Conservation (phyloP, 306 rosid species). For the Castanea mollissima region DNA sequence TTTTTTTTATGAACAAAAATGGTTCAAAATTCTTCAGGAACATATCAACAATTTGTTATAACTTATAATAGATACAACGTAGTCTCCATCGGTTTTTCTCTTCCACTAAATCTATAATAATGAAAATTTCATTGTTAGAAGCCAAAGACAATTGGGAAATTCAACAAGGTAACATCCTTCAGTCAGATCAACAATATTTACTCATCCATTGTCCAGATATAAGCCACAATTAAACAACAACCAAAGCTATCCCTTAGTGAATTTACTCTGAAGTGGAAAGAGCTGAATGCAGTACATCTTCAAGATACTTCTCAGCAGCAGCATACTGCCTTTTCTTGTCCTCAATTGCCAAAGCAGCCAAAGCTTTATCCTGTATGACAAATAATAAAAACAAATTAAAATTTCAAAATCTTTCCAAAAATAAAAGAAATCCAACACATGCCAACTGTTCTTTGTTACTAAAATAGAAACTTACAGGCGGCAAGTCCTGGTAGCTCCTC, state of each 20-base stretch:
- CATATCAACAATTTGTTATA: neutral
- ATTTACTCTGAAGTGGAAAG: conserved; percentile 57
- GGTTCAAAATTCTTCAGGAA: neutral
- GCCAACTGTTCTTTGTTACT: neutral
- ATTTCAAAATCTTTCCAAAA: neutral
- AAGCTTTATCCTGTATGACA: conserved; percentile 79
- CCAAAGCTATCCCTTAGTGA: neutral
- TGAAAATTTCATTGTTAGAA: conserved; percentile 1
- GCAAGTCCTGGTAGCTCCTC: conserved; percentile 93
- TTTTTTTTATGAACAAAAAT: too few relatives aligned
- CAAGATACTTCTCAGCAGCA: conserved; percentile 91
- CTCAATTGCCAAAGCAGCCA: conserved; percentile 97
- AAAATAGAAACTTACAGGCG: conserved; percentile 49
- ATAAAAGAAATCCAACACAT: neutral
- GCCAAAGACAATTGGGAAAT: neutral
- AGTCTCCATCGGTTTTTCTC: neutral
- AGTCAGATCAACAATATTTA: conserved; percentile 10
- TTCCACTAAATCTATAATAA: neutral
- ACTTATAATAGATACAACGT: neutral
- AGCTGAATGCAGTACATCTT: conserved; percentile 87
- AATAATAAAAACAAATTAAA: conserved; percentile 15
- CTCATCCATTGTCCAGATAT: neutral
- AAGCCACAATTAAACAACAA: neutral
- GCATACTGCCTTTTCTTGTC: conserved; percentile 91
- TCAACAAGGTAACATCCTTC: neutral